These are phyloP conservation scores for Suillus luteus DNA, from an alignment of 768 basidiomycete species.

Conservation along the genomic window DNA sequence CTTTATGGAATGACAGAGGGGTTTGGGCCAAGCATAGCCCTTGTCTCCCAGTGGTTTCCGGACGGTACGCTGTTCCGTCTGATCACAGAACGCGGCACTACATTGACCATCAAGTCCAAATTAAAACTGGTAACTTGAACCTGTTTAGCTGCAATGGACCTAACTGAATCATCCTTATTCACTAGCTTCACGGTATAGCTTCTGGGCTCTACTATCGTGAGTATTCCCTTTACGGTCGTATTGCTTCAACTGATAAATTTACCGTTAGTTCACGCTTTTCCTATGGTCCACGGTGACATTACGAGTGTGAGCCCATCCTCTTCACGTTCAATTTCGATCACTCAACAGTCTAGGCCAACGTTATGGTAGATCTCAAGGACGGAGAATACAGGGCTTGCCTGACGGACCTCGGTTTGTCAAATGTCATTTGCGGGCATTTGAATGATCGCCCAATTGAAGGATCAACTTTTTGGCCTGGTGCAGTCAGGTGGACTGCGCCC, in stretches of 20 bases:
- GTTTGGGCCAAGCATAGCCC: neutral
- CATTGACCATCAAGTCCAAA: neutral
- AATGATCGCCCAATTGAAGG: slow-evolving; percentile 26
- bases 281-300: slow-evolving; percentile 21
- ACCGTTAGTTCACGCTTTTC: slow-evolving; percentile 21
- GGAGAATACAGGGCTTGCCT: slow-evolving; percentile 35
- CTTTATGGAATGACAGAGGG: too few species aligned
- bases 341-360: slow-evolving; percentile 15
- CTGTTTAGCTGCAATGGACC: neutral
- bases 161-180: neutral
- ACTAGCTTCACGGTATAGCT: slow-evolving; percentile 17
- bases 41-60: slow-evolving; percentile 3
- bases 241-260: neutral
- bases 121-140: neutral
- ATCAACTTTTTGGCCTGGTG: slow-evolving; percentile 37
- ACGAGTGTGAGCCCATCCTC: slow-evolving; percentile 6
- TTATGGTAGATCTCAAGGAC: slow-evolving; percentile 9
- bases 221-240: too few species aligned
- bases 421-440: slow-evolving; percentile 33
- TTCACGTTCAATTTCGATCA: neutral
- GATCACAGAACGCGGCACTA: neutral
- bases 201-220: slow-evolving; percentile 9
- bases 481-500: slow-evolving; percentile 46
- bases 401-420: slow-evolving; percentile 48
- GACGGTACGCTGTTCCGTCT: neutral